Evolutionary conservation across 2,329 filamentous ascomycete species (phyloP), one percentile per base, ranked within the genome.

Genomic region (Fusarium humuli): DNA sequence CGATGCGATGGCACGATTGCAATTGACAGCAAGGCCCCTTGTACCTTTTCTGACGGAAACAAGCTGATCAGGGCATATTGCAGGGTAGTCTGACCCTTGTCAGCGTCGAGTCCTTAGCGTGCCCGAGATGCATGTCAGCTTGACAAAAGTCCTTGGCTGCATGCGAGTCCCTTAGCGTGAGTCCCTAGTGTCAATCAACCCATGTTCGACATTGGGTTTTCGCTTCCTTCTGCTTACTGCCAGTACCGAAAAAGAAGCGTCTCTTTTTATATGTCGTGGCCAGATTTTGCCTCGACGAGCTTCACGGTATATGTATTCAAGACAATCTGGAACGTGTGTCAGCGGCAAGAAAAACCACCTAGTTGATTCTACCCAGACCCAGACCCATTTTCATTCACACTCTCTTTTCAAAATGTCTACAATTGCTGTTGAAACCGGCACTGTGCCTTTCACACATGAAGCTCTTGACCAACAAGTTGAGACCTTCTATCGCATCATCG

Each of bases 111-210:
- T 56, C 53, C 53, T 40, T 48, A 48, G 42, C n/a, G 42, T 23
- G 53, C n/a, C n/a, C n/a, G n/a, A n/a, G n/a, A 29, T 48, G 53
- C 42, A 56, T 56, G 53, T 56, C 53, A 56, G 53, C 30, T 56
- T 48, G 30, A 56, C 53, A 56, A 22, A 23, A 56, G 53, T 56
- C 53, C 53, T 23, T 56, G 18, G 53, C 30, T 30, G 42, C 42
- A 55, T 55, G 52, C 42, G 53, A 56, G 53, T 56, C 53, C 53
- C 42, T 29, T 47, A 56, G 53, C 53, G 53, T 18, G 42, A 56
- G 53, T 56, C 53, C 53, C 30, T 48, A 48, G 53, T 23, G 42
- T 40, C n/a, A 22, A 40, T 34, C 12, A 16, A 34, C 20, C 16
- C 30, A 42, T 16, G 49, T 42, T 53, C 42, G 53, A 29, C 42